Conservation (phyloP, 139 green algal species). For the Coelastrella sp. region DNA sequence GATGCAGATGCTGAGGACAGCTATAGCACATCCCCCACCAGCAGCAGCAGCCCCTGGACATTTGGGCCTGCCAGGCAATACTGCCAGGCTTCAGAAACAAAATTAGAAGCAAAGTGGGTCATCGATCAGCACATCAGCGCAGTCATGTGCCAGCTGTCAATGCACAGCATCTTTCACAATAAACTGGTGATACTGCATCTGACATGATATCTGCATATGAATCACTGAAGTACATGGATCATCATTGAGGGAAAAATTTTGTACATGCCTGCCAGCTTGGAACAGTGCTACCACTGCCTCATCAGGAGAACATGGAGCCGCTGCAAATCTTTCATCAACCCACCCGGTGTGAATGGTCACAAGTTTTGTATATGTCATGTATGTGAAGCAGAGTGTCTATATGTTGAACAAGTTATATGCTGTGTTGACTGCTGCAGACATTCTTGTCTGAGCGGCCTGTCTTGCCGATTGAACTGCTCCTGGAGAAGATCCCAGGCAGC, state of each 20-base stretch:
- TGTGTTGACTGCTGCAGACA: slow-evolving; percentile 12
- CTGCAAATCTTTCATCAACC: too few relatives aligned
- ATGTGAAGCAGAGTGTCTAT: neutral
- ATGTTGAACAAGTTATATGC: too few relatives aligned
- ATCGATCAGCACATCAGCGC: too few relatives aligned
- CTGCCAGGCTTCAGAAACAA: neutral
- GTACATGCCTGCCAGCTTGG: too few relatives aligned
- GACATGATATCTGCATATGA: too few relatives aligned
- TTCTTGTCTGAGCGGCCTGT: slow-evolving; percentile 1
- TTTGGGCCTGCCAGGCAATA: slow-evolving; percentile 9
- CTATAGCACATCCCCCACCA: neutral
- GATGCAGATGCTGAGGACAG: neutral
- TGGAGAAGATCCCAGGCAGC: slow-evolving; percentile 7
- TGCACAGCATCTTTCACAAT: too few relatives aligned
- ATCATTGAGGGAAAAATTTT: too few relatives aligned
- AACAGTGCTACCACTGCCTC: too few relatives aligned
- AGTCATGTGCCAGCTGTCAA: too few relatives aligned
- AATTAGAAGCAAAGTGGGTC: neutral
- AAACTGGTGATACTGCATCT: too few relatives aligned
- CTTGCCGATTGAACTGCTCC: slow-evolving; percentile 24
- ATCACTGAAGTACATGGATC: too few relatives aligned
- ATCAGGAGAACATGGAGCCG: neutral
- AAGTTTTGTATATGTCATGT: neutral
- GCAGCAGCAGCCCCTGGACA: neutral
- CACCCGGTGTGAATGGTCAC: neutral